Evolutionary conservation across 768 basidiomycete species (phyloP).

Genomic region (Crucibulum laeve): DNA sequence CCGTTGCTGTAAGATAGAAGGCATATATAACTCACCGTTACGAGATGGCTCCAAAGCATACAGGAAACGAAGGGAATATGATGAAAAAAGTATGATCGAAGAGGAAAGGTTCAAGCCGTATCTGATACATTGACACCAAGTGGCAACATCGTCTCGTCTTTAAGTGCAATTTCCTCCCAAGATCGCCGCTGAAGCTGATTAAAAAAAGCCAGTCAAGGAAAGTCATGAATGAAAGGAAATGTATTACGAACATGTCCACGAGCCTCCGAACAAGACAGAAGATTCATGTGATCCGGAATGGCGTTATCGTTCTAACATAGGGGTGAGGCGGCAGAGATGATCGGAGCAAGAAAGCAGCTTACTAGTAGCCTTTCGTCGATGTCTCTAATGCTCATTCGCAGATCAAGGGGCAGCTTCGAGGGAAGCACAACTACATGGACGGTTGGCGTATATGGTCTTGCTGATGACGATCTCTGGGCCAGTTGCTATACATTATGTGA

Average conservation of each 20-base stretch:
- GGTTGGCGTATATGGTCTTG: slow-evolving; percentile 66
- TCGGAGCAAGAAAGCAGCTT: slow-evolving; percentile 17
- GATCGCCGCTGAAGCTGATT: slow-evolving; percentile 45
- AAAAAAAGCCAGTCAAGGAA: slow-evolving; percentile 11
- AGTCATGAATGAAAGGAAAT: slow-evolving; percentile 2
- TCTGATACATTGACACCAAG: slow-evolving; percentile 40
- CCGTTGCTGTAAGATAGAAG: too few species aligned
- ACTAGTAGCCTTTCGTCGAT: slow-evolving; percentile 64
- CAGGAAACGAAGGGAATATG: neutral
- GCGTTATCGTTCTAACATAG: slow-evolving; percentile 42
- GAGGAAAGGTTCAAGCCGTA: slow-evolving; percentile 6
- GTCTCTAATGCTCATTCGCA: slow-evolving; percentile 62
- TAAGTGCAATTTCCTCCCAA: slow-evolving; percentile 46
- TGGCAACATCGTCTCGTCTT: slow-evolving; percentile 52
- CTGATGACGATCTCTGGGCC: slow-evolving; percentile 42
- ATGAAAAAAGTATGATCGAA: neutral
- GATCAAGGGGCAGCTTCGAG: slow-evolving; percentile 68
- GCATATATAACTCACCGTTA: too few species aligned
- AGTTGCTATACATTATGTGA: slow-evolving; percentile 41
- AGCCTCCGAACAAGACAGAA: slow-evolving; percentile 56
- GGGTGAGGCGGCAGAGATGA: slow-evolving; percentile 6
- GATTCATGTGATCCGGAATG: slow-evolving; percentile 75
- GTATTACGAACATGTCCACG: slow-evolving; percentile 48
- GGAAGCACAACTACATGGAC: slow-evolving; percentile 74
- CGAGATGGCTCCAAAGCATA: neutral